A percentile compares a stretch with the other conserved stretches of the same genome.
Evolutionary conservation across 1,284 basidiomycete species (phyloP).

Genomic region (Puccinia hordei): DNA sequence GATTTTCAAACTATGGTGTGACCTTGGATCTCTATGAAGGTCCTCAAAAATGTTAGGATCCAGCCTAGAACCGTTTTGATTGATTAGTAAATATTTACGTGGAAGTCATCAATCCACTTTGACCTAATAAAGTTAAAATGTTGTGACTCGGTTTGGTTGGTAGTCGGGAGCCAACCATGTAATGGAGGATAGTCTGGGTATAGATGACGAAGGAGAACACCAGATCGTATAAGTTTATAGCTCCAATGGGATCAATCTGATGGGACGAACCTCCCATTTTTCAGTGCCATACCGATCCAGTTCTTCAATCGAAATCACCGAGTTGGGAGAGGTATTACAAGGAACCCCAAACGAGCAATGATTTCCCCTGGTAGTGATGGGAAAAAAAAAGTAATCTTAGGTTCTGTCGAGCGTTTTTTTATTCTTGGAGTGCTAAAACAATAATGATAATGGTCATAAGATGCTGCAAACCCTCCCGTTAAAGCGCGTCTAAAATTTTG

Average conservation of each 20-base stretch:
- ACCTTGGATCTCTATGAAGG: conserved; percentile 37
- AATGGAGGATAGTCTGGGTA: conserved; percentile 86
- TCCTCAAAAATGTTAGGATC: not conserved
- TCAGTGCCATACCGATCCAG: conserved; percentile 84
- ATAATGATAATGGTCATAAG: no score
- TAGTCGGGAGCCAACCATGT: conserved; percentile 80
- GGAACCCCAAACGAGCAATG: conserved; percentile 88
- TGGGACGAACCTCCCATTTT: conserved; percentile 80
- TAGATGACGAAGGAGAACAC: conserved; percentile 1
- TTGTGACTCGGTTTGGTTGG: conserved; percentile 72
- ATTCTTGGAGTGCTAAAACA: not conserved
- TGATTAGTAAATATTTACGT: conserved; percentile 52
- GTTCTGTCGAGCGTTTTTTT: not conserved
- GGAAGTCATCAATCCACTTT: conserved; percentile 80
- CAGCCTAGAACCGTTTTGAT: conserved; percentile 27
- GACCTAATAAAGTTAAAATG: conserved; percentile 78
- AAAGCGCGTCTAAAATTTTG: conserved; percentile 79
- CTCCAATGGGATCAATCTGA: conserved; percentile 35
- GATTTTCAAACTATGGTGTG: conserved; percentile 70
- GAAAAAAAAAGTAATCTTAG: not conserved
- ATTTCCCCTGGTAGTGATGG: conserved; percentile 68
- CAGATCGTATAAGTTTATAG: not conserved
- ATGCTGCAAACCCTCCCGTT: conserved; percentile 77
- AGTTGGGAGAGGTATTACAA: conserved; percentile 65
- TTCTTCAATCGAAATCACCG: conserved; percentile 66